Evolutionary conservation across 768 basidiomycete genomes (phyloP).

Genomic region (Stropharia rugosoannulata): DNA sequence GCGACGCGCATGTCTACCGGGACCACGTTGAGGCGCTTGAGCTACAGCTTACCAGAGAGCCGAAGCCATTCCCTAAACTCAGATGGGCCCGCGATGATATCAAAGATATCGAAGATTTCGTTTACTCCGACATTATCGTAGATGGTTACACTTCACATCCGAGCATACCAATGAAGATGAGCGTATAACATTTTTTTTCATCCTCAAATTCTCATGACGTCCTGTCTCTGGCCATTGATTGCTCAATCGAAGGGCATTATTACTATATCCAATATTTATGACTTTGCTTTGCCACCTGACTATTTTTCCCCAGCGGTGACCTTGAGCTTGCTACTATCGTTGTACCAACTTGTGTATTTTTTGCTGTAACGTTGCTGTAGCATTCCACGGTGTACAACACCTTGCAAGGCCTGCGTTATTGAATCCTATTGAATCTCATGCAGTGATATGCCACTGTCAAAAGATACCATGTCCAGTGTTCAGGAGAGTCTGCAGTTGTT

Average conservation of each 20-base stretch:
- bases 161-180: conserved; percentile 95
- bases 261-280: too few species aligned
- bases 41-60: conserved; percentile 75
- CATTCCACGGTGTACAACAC: too few species aligned
- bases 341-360: neutral
- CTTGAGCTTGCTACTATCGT: neutral
- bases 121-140: conserved; percentile 76
- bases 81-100: conserved; percentile 66
- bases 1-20: conserved; percentile 94
- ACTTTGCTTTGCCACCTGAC: too few species aligned
- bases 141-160: conserved; percentile 86
- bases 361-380: too few species aligned
- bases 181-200: conserved; percentile 47
- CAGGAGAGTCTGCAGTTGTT: too few species aligned
- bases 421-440: too few species aligned
- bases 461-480: too few species aligned
- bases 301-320: too few species aligned
- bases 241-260: too few species aligned
- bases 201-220: neutral
- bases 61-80: conserved; percentile 81
- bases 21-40: conserved; percentile 90
- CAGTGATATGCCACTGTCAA: too few species aligned
- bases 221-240: too few species aligned
- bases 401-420: too few species aligned
- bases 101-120: conserved; percentile 77